Percentiles rank a stretch among this genome's conserved stretches.
Evolutionary conservation across 1,284 basidiomycete genomes (phyloP).

Genomic region (Cerrena zonata): DNA sequence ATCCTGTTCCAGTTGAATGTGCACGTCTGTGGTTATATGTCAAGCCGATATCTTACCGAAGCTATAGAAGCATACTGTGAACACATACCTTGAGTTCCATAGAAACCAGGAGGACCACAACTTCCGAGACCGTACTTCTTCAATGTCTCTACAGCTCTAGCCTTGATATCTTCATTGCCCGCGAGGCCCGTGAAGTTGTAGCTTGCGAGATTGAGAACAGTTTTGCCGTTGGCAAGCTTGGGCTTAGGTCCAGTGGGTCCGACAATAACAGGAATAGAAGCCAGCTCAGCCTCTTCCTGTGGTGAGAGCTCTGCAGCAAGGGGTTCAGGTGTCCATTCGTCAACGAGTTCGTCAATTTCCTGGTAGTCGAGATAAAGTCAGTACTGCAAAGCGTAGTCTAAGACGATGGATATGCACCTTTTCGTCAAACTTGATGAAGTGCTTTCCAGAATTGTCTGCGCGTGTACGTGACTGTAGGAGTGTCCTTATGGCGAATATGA

Average conservation of each 20-base stretch:
- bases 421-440: conserved; percentile 86
- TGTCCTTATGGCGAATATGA: conserved; percentile 86
- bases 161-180: conserved; percentile 83
- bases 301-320: conserved; percentile 62
- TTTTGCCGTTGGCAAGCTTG: conserved; percentile 74
- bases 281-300: conserved; percentile 66
- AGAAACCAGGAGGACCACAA: conserved; percentile 96
- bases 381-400: background rate
- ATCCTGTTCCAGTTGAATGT: conserved; percentile 82
- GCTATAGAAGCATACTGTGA: too few relatives aligned
- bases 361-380: conserved; percentile 28
- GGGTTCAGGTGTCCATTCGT: conserved; percentile 90
- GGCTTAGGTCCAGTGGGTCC: conserved; percentile 83
- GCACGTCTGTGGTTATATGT: conserved; percentile 83
- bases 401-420: conserved; percentile 52
- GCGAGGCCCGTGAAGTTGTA: conserved; percentile 92
- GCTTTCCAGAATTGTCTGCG: conserved; percentile 78
- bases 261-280: conserved; percentile 70
- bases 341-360: conserved; percentile 96
- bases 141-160: conserved; percentile 81
- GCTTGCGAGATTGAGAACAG: conserved; percentile 82
- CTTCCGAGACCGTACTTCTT: conserved; percentile 90
- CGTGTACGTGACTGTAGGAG: conserved; percentile 85
- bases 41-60: too few relatives aligned
- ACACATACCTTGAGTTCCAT: conserved; percentile 86